Base-by-base conservation (phyloP, 805 yeast genomes). In the Starmerella riodocensis region DNA sequence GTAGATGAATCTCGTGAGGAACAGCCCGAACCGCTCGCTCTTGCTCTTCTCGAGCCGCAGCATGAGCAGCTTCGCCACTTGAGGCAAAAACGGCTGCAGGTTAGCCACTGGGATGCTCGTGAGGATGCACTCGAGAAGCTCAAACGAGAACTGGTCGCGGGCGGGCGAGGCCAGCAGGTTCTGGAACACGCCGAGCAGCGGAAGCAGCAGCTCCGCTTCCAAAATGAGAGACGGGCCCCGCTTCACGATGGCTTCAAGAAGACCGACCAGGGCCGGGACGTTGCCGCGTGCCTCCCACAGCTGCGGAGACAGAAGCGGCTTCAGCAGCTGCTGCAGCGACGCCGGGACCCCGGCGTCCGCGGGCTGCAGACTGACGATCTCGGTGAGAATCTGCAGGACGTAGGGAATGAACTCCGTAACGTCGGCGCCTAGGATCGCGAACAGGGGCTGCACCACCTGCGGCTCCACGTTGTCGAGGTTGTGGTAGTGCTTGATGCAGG, bases 171-270 rank as follows among this genome's bases (percentile, higher is more conserved):
- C 75, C 37, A 91, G 74, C 48, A 91, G 65, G 57, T 86, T 84
- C 62, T 93, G 98, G 66, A 83, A 93, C n/a, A 91, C 94, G 29
- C 99, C 99, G 29, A 91, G 64, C 23, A 91, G 71, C 3, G 96
- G 94, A 26, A 80, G 71, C 30, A 84, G 57, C 29, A 54, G 39
- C 35, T 67, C 70, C 14, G 57, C 56, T 22, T 57, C 53, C n/a
- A 75, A 61, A 8, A 63, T 52, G 48, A 65, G 61, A 18, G 53
- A 53, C 2, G 60, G 53, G 4, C 61, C 59, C 33, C 70, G 73
- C 32, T 59, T 59, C 25, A 79, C 61, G 17, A 88, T 75, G 6
- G 83, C 75, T 40, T 74, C 70, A 29, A 91, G 63, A 37, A 91
- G 64, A 50, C 95, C 72, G 0, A 93, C 78, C 17, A 88, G 73